Evolutionary conservation across 768 basidiomycete species (phyloP).

Genomic region (Hericium erinaceus): DNA sequence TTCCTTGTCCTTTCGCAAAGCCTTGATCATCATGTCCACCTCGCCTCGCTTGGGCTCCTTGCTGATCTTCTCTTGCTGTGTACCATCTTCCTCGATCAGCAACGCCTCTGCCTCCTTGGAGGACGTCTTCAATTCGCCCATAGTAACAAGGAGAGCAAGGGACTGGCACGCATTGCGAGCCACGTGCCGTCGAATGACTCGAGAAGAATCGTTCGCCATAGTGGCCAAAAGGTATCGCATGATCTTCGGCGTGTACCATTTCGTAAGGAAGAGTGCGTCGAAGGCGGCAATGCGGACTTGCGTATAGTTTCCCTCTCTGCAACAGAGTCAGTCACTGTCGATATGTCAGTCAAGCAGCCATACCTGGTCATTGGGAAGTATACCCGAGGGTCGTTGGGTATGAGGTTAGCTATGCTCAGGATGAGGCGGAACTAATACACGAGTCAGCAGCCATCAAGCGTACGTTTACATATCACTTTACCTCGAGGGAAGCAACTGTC

Average conservation of each 20-base stretch:
- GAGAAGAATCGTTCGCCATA: slow-evolving; percentile 78
- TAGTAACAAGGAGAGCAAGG: slow-evolving; percentile 72
- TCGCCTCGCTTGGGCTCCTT: slow-evolving; percentile 74
- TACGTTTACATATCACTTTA: slow-evolving; percentile 24
- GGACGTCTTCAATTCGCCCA: slow-evolving; percentile 82
- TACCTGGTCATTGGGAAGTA: slow-evolving; percentile 90
- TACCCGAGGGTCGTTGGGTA: slow-evolving; percentile 64
- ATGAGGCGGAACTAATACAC: slow-evolving; percentile 66
- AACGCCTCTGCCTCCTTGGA: slow-evolving; percentile 68
- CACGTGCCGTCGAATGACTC: slow-evolving; percentile 76
- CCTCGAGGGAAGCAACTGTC: slow-evolving; percentile 85
- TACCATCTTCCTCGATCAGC: slow-evolving; percentile 83
- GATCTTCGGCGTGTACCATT: slow-evolving; percentile 78
- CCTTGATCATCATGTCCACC: slow-evolving; percentile 77
- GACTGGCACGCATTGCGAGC: slow-evolving; percentile 81
- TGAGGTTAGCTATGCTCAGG: slow-evolving; percentile 64
- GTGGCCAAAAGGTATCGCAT: slow-evolving; percentile 85
- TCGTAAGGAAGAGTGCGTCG: slow-evolving; percentile 83
- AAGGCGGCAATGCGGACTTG: slow-evolving; percentile 91
- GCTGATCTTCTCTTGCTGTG: slow-evolving; percentile 46
- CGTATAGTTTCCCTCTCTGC: slow-evolving; percentile 87
- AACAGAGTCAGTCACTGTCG: background rate
- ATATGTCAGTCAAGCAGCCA: slow-evolving; percentile 12
- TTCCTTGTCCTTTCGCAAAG: slow-evolving; percentile 79
- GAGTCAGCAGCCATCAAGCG: background rate